These are phyloP conservation scores for Umbelopsis isabellina DNA, from an alignment of 192 early-diverging fungal genomes.

Conservation along the genomic window DNA sequence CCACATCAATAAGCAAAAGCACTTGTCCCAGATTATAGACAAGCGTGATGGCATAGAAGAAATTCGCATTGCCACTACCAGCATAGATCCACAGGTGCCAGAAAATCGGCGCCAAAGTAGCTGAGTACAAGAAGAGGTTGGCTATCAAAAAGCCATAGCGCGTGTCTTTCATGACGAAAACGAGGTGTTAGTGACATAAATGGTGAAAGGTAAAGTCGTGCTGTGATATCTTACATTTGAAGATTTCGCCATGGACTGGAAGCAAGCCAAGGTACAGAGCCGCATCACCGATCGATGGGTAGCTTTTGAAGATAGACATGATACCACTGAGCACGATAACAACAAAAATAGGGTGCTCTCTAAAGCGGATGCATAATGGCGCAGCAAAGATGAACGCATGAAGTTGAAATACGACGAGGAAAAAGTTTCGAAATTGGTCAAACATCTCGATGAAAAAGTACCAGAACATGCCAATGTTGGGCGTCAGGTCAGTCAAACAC, in stretches of 20 bases:
- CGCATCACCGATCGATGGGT: slow-evolving; percentile 89
- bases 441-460: slow-evolving; percentile 99
- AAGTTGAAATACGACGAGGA: slow-evolving; percentile 92
- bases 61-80: slow-evolving; percentile 97
- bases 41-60: slow-evolving; percentile 96
- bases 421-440: slow-evolving; percentile 96
- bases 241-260: slow-evolving; percentile 78
- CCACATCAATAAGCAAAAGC: slow-evolving; percentile 82
- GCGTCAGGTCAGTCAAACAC: slow-evolving; percentile 82
- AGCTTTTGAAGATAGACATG: slow-evolving; percentile 89
- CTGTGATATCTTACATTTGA: slow-evolving; percentile 75
- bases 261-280: slow-evolving; percentile 82
- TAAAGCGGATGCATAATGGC: slow-evolving; percentile 79
- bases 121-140: slow-evolving; percentile 73
- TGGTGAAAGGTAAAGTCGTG: background rate
- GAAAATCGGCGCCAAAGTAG: slow-evolving; percentile 85
- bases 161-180: slow-evolving; percentile 61
- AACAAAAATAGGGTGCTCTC: slow-evolving; percentile 80
- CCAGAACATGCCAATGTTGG: slow-evolving; percentile 96
- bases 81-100: slow-evolving; percentile 96
- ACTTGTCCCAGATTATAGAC: slow-evolving; percentile 90
- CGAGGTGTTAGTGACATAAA: background rate
- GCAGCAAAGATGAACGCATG: slow-evolving; percentile 88
- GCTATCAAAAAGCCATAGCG: slow-evolving; percentile 76
- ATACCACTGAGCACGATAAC: slow-evolving; percentile 71